A percentile compares a stretch with the other conserved stretches of the same genome.
These are phyloP conservation scores for Debaryomyces robertsiae DNA, from an alignment of 1,139 yeast genomes.

Conservation along the genomic window DNA sequence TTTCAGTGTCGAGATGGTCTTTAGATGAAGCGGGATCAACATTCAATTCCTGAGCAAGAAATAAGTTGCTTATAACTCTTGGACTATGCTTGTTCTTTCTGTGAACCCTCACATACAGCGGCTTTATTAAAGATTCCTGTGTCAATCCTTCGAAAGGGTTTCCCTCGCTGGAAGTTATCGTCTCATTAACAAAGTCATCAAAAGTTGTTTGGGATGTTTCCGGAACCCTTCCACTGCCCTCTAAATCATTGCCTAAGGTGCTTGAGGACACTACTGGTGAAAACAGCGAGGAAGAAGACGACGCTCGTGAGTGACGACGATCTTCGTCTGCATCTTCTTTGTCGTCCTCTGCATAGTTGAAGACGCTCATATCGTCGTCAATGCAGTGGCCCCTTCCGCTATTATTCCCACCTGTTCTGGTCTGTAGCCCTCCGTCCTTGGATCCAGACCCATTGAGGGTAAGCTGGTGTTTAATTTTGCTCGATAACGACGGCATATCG, in stretches of 20 bases:
- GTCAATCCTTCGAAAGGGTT: constrained; percentile 34
- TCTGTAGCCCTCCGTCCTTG: background rate
- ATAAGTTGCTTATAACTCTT: constrained; percentile 54
- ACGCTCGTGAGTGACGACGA: background rate
- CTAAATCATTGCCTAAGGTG: background rate
- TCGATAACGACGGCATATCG: constrained; percentile 4
- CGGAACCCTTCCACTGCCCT: background rate
- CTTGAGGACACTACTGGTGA: constrained; percentile 1
- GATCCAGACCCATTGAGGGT: background rate
- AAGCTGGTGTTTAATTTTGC: background rate
- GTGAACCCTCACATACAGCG: constrained; percentile 55
- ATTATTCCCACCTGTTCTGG: background rate
- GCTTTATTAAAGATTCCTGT: constrained; percentile 46
- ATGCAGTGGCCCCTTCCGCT: background rate
- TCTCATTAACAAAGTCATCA: background rate
- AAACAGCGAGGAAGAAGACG: constrained; percentile 2
- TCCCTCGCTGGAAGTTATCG: background rate
- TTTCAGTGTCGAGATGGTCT: constrained; percentile 14
- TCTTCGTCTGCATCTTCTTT: constrained; percentile 6
- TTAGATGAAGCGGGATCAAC: constrained; percentile 13
- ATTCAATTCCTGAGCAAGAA: constrained; percentile 78
- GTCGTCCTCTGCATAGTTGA: constrained; percentile 12
- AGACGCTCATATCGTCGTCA: constrained; percentile 11
- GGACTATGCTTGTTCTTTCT: constrained; percentile 49
- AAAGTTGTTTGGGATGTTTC: background rate